Percentiles rank a stretch among this genome's conserved stretches.
Evolutionary conservation across 352 stramenopile species (phyloP).

Genomic region (Thalassiosira mediterranea): DNA sequence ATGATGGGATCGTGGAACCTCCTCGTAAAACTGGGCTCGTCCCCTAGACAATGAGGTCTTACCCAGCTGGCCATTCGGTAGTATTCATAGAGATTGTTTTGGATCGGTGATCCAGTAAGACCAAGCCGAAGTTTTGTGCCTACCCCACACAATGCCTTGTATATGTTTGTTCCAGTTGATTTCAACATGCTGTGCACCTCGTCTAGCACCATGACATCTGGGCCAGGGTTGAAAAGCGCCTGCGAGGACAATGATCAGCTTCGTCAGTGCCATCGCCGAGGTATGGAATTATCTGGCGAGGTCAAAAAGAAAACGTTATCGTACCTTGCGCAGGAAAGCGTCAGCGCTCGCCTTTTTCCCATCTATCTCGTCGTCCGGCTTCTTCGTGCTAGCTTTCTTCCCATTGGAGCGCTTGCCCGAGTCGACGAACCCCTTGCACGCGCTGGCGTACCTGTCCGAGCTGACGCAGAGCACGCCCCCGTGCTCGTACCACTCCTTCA

Average conservation of each 20-base stretch:
- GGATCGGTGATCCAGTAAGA: conserved; percentile 81
- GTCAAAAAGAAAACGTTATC: background rate
- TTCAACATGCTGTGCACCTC: conserved; percentile 85
- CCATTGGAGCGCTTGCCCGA: background rate
- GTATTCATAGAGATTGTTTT: conserved; percentile 85
- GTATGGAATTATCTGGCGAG: too few species aligned
- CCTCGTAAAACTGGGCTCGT: conserved; percentile 43
- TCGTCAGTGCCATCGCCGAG: background rate
- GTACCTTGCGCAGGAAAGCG: conserved; percentile 34
- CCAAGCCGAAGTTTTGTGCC: conserved; percentile 73
- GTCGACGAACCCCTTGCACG: conserved; percentile 44
- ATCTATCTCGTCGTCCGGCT: conserved; percentile 8
- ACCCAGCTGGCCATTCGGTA: conserved; percentile 73
- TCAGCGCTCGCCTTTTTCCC: conserved; percentile 1
- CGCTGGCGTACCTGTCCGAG: conserved; percentile 39
- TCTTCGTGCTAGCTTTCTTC: background rate
- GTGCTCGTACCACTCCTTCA: conserved; percentile 58
- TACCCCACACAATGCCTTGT: conserved; percentile 60
- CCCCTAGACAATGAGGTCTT: conserved; percentile 57
- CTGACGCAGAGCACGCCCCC: conserved; percentile 61
- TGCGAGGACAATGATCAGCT: background rate
- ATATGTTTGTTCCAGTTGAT: conserved; percentile 60
- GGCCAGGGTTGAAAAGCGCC: conserved; percentile 55
- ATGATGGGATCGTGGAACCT: conserved; percentile 56
- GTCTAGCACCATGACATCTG: conserved; percentile 82